These are phyloP conservation scores for Aspergillus ochraceoroseus DNA, from an alignment of 2,329 filamentous ascomycete species.

Conservation along the genomic window DNA sequence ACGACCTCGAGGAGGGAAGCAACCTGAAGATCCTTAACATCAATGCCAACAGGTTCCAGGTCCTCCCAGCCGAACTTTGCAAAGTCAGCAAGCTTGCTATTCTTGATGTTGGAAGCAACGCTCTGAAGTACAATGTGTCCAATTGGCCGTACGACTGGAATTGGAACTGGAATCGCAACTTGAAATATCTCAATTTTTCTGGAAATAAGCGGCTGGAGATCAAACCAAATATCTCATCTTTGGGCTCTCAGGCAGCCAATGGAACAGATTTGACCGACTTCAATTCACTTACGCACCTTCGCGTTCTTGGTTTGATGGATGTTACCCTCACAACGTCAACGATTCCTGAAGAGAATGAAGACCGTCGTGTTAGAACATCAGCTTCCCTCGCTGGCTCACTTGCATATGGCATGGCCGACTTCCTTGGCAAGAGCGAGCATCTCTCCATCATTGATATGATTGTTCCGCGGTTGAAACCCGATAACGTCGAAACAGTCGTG, in stretches of 20 bases:
- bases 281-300: constrained; percentile 72
- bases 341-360: constrained; percentile 91
- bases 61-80: constrained; percentile 88
- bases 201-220: constrained; percentile 97
- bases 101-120: constrained; percentile 91
- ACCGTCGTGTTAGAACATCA: constrained; percentile 91
- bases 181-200: constrained; percentile 92
- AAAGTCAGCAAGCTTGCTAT: constrained; percentile 89
- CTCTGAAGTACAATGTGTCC: constrained; percentile 95
- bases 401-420: constrained; percentile 96
- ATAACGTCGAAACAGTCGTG: constrained; percentile 81
- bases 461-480: constrained; percentile 83
- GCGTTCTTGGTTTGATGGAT: constrained; percentile 93
- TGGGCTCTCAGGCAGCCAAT: constrained; percentile 48
- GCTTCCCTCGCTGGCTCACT: constrained; percentile 87
- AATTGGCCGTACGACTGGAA: constrained; percentile 99
- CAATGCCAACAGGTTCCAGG: constrained; percentile 97
- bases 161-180: constrained; percentile 95
- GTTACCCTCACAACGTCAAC: constrained; percentile 90
- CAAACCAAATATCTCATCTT: constrained; percentile 58
- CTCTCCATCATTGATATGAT: constrained; percentile 94
- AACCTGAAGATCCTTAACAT: constrained; percentile 86
- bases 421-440: constrained; percentile 86
- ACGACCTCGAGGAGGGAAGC: constrained; percentile 87
- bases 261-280: constrained; percentile 82